These are phyloP conservation scores for Penicillium parvum DNA, from an alignment of 495 filamentous ascomycete genomes.

Conservation along the genomic window DNA sequence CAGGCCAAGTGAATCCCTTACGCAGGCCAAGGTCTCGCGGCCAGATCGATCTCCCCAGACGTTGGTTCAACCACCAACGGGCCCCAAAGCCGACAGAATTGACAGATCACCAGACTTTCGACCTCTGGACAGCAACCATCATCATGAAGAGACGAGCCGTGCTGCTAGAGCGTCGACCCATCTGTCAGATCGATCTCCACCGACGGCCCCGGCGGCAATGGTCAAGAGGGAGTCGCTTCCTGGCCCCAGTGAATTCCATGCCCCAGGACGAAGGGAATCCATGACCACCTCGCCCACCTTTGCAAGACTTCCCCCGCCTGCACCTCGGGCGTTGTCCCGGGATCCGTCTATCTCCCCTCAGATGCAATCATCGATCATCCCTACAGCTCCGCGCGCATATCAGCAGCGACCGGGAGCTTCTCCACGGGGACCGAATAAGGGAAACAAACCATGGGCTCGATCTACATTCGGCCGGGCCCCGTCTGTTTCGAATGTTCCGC, in stretches of 20 bases:
- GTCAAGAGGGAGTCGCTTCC: conserved; percentile 23
- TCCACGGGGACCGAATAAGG: conserved; percentile 32
- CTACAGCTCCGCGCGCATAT: conserved; percentile 54
- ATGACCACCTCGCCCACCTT: conserved; percentile 24
- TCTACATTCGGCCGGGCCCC: conserved; percentile 37
- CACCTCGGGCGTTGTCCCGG: conserved; percentile 29
- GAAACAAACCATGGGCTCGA: conserved; percentile 61
- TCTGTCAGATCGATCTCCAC: conserved; percentile 33
- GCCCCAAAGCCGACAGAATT: conserved; percentile 36
- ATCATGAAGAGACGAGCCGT: conserved; percentile 10
- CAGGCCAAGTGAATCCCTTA: conserved; percentile 28
- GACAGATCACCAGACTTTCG: conserved; percentile 18
- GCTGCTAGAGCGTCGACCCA: conserved; percentile 12
- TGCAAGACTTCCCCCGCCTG: conserved; percentile 26
- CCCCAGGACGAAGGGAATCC: conserved; percentile 18
- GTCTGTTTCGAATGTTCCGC: conserved; percentile 27
- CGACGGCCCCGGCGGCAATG: conserved; percentile 43
- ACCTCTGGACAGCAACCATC: conserved; percentile 11
- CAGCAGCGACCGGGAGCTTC: conserved; percentile 34
- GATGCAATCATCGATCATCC: conserved; percentile 52
- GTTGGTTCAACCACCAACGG: conserved; percentile 35
- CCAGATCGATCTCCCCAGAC: conserved; percentile 17
- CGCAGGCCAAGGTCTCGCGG: conserved; percentile 30
- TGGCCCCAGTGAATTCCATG: conserved; percentile 14
- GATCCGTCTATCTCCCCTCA: conserved; percentile 43